Conservation (phyloP, 192 early-diverging fungal species). For the Neocallimastix lanati region DNA sequence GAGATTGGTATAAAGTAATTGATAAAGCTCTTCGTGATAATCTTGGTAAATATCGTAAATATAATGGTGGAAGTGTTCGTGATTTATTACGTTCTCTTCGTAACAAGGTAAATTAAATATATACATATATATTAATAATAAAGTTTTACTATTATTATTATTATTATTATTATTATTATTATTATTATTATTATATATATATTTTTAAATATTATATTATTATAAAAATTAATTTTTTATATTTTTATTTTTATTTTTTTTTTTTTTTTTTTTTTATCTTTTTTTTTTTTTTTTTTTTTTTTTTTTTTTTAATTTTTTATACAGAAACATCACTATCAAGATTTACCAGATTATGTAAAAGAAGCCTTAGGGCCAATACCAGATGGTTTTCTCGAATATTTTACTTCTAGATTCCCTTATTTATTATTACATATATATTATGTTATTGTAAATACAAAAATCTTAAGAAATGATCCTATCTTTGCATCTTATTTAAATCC, state of each 20-base stretch:
- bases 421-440: constrained; percentile 77
- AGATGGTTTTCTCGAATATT: constrained; percentile 73
- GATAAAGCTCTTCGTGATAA: constrained; percentile 56
- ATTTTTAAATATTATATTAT: no score
- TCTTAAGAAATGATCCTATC: background rate
- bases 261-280: background rate
- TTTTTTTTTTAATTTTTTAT: constrained; percentile 1
- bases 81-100: constrained; percentile 79
- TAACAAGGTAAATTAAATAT: constrained; percentile 54
- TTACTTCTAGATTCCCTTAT: constrained; percentile 73
- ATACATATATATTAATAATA: no score
- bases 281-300: background rate
- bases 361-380: constrained; percentile 64
- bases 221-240: background rate
- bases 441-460: constrained; percentile 36
- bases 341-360: constrained; percentile 59
- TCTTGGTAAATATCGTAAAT: constrained; percentile 82
- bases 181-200: no score
- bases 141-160: no score
- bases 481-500: constrained; percentile 4
- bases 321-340: constrained; percentile 93
- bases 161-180: no score
- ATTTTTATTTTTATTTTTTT: no score
- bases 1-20: constrained; percentile 58
- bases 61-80: constrained; percentile 62